Evolutionary conservation across 2,329 filamentous ascomycete genomes (phyloP), one percentile per base, ranked within the genome.

Genomic region (Pseudocercospora crystallina): DNA sequence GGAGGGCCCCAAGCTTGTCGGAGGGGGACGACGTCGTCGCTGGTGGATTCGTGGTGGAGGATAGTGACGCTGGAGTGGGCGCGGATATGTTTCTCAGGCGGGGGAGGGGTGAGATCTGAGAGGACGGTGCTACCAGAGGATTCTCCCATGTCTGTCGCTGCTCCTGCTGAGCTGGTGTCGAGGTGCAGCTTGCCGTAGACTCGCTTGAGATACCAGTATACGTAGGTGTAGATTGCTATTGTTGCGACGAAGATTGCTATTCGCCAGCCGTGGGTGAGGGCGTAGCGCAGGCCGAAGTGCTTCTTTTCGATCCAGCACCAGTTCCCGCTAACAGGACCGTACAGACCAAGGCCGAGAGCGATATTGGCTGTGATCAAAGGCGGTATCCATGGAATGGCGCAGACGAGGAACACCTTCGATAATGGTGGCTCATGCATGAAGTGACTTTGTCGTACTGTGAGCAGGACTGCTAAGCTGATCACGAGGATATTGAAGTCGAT

Each of bases 301-400:
- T 64, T 56, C 10, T 63, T 54, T 10, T 66, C 61, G 51, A 77
- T 76, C 75, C 75, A 77, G 60, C 75, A 77, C 74, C 75, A 77
- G 50, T 77, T 76, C 0, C 74, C 74, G 3, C 71, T 73, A 2
- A 75, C 72, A 29, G 71, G 70, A 2, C 63, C 68, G 47, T 70
- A 66, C 9, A 60, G 54, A 17, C 63, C 52, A 54, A 67, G 58
- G n/a, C 40, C 64, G 17, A 67, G 61, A 30, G 61, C 65, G 12
- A 61, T 62, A 46, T 57, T 61, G 32, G 51, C 58, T 56, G 35
- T 37, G 11, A 69, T 66, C 2, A 72, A 35, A 8, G 73, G 71
- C 1, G 74, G 56, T 4, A 75, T 53, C 74, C 74, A 76, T 7
- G 72, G 69, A 2, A 60, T 45, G n/a, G 61, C 58, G 55, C 72